Conservation (phyloP, 306 rosid species). For the Canavalia gladiata region DNA sequence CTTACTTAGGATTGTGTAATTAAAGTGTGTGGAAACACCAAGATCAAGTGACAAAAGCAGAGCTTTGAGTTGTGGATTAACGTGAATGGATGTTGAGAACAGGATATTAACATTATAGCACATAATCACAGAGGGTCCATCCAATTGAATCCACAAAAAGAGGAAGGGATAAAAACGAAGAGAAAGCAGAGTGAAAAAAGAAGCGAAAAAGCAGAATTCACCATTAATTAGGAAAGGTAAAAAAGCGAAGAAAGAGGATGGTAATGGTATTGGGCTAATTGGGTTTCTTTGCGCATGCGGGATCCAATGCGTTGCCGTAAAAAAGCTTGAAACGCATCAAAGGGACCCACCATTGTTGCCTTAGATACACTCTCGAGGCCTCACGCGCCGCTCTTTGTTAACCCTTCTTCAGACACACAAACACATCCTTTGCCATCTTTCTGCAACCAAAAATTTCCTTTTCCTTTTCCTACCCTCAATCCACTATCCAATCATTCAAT, state of each 20-base stretch:
- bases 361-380: conserved; percentile 62
- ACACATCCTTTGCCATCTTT: conserved; percentile 25
- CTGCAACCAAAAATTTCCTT: not conserved
- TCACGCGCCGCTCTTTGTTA: conserved; percentile 80
- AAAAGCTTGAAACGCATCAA: conserved; percentile 38
- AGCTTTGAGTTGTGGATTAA: conserved; percentile 8
- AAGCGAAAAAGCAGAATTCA: not conserved
- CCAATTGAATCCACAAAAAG: not conserved
- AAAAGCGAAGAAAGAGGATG: not conserved
- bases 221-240: conserved; percentile 23
- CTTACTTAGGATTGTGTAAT: not conserved
- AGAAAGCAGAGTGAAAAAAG: not conserved
- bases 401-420: conserved; percentile 49
- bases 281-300: conserved; percentile 30
- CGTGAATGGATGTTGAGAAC: conserved; percentile 30
- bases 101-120: not conserved
- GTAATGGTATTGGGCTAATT: not conserved
- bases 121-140: conserved; percentile 9
- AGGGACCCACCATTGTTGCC: conserved; percentile 45
- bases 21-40: not conserved
- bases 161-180: not conserved
- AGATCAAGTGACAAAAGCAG: conserved; percentile 17
- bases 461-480: conserved; percentile 17
- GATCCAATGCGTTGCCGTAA: conserved; percentile 51
- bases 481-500: conserved; percentile 56